Percentiles rank a stretch among this genome's conserved stretches.
These are phyloP conservation scores for Cyclotella choctawhatcheeana DNA, from an alignment of 108 stramenopile genomes.

Conservation along the genomic window DNA sequence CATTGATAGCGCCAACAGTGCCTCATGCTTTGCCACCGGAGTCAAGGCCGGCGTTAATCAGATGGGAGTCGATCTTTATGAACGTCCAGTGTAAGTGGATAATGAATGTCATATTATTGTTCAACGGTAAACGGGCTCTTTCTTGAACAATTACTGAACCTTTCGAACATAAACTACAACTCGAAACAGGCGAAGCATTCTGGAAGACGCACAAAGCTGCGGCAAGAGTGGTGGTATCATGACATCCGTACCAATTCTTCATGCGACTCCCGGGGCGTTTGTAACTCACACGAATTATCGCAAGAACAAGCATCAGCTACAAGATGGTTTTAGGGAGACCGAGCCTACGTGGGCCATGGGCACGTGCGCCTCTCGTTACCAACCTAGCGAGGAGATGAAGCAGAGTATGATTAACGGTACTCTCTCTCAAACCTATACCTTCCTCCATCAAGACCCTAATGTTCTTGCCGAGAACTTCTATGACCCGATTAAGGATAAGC, in stretches of 20 bases:
- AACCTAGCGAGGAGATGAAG: slow-evolving; percentile 41
- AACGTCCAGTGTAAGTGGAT: slow-evolving; percentile 41
- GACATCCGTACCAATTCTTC: slow-evolving; percentile 61
- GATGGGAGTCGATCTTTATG: slow-evolving; percentile 55
- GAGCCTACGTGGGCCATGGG: slow-evolving; percentile 55
- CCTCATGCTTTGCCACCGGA: slow-evolving; percentile 55
- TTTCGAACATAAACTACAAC: neutral
- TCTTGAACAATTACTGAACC: neutral
- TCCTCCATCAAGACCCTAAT: slow-evolving; percentile 49
- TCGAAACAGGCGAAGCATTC: slow-evolving; percentile 33
- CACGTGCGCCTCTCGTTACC: slow-evolving; percentile 36
- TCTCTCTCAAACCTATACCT: slow-evolving; percentile 47
- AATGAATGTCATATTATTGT: neutral
- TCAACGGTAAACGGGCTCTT: neutral
- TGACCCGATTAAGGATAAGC: slow-evolving; percentile 30
- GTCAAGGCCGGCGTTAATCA: slow-evolving; percentile 55
- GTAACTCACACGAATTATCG: slow-evolving; percentile 56
- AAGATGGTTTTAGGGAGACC: slow-evolving; percentile 31
- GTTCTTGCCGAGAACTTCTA: slow-evolving; percentile 55
- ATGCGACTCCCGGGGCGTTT: slow-evolving; percentile 70
- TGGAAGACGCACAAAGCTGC: slow-evolving; percentile 62
- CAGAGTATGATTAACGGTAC: slow-evolving; percentile 49
- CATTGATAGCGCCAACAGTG: slow-evolving; percentile 62
- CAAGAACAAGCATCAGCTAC: slow-evolving; percentile 35
- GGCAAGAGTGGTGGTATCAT: slow-evolving; percentile 64